These are phyloP conservation scores for Kuraishia hungarica DNA, from an alignment of 805 yeast species.

Conservation along the genomic window DNA sequence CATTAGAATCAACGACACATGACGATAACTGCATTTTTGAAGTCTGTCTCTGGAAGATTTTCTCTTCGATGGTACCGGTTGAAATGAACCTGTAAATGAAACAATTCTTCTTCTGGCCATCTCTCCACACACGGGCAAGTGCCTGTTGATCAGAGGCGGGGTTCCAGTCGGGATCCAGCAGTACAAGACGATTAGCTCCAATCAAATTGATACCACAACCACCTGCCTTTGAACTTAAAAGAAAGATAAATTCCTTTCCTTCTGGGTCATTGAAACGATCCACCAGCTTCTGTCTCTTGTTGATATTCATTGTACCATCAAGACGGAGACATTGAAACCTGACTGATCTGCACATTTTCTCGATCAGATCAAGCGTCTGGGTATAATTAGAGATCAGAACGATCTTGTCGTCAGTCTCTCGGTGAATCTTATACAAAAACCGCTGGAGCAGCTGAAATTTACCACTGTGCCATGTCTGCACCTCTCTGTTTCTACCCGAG, in stretches of 20 bases:
- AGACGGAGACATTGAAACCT: constrained; percentile 73
- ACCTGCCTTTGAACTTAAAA: constrained; percentile 93
- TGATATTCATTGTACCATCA: constrained; percentile 89
- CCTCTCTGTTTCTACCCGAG: constrained; percentile 56
- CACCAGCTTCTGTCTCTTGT: constrained; percentile 87
- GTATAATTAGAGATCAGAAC: constrained; percentile 93
- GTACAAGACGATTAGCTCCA: constrained; percentile 86
- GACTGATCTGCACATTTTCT: constrained; percentile 68
- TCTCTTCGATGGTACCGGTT: constrained; percentile 94
- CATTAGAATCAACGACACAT: constrained; percentile 94
- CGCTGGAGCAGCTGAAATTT: constrained; percentile 81
- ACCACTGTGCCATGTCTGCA: constrained; percentile 79
- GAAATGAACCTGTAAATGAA: constrained; percentile 89
- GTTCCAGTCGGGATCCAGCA: constrained; percentile 94
- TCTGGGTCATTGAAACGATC: constrained; percentile 89
- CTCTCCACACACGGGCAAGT: constrained; percentile 96
- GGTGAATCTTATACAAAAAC: constrained; percentile 66
- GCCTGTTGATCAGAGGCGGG: constrained; percentile 99
- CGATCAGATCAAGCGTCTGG: constrained; percentile 86
- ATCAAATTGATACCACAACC: constrained; percentile 97
- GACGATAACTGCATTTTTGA: constrained; percentile 90
- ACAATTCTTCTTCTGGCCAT: constrained; percentile 96
- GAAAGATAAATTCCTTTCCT: constrained; percentile 77
- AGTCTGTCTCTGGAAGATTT: constrained; percentile 90
- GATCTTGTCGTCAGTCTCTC: constrained; percentile 88